Evolutionary conservation across 768 basidiomycete species (phyloP), one percentile per base, ranked within the genome.

Genomic region (Fibroporia radiculosa): DNA sequence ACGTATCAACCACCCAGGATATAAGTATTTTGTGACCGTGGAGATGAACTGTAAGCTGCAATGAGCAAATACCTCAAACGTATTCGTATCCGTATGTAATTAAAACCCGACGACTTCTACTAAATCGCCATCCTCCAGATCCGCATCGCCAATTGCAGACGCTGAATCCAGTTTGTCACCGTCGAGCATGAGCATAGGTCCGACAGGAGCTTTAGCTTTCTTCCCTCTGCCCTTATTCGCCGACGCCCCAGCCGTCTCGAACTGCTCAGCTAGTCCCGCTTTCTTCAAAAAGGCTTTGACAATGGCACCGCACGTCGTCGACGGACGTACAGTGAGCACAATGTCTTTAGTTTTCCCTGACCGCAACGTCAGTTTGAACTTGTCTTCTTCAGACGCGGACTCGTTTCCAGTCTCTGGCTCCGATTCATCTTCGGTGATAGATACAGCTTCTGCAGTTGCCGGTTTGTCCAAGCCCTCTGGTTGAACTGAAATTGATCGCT

Each of bases 101-200:
- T 50, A 73, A 25, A 86, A 53, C 13, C 79, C 85, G 48, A 78
- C 72, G 28, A 90, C 75, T 46, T 91, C 87, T 16, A 90, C 75
- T 66, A 80, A 58, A 61, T 91, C 87, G 0, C 85, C 87, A 50
- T 91, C 85, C 51, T 89, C 87, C 48, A 89, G 52, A 48, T 84
- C 86, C 16, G 74, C 72, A 12, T 77, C 75, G 10, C 80, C 73
- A 45, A 91, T 87, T 48, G 73, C 72, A 5, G 67, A 62, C 18
- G 73, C 66, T 27, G 77, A 67, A n/a, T 68, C 68, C 69, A 86
- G 71, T 56, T 69, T 78, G 31, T 87, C 84, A 6, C 87, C 87
- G 54, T 91, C 87, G 19, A 90, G 64, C 52, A 67, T 69, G 28
- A 89, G 55, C 32, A 60, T 64, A 6, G 80, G 81, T 18, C 71